phyloP scores from a whole-genome alignment of 192 early-diverging fungal species.

The Irineochytrium annulatum region DNA sequence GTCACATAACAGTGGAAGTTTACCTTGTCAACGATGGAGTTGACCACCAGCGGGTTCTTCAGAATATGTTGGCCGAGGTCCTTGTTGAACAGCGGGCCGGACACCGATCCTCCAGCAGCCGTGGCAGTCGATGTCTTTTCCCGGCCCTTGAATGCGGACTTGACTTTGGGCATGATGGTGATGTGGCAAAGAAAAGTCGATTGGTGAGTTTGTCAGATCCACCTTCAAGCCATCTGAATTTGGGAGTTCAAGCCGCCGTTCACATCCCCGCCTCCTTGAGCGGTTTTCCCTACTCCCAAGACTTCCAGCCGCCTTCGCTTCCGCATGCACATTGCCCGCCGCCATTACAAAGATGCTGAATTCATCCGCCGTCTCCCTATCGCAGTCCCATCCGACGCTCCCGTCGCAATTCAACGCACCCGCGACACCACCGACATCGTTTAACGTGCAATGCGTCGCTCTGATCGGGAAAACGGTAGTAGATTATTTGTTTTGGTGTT shows the following conservation, averaged over 20 bases:
- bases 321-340: neutral
- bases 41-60: slow-evolving; percentile 94
- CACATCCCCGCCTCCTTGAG: too few species aligned
- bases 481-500: too few species aligned
- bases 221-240: too few species aligned
- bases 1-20: neutral
- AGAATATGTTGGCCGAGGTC: slow-evolving; percentile 97
- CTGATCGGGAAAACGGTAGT: slow-evolving; percentile 40
- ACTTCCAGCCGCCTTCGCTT: neutral
- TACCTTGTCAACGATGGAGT: slow-evolving; percentile 97
- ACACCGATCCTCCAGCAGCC: slow-evolving; percentile 6
- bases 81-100: slow-evolving; percentile 92
- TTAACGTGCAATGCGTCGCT: slow-evolving; percentile 35
- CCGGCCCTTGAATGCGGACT: neutral
- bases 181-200: neutral
- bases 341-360: too few species aligned
- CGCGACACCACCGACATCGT: slow-evolving; percentile 16
- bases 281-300: too few species aligned
- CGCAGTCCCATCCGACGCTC: neutral
- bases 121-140: neutral
- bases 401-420: neutral
- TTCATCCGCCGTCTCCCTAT: neutral
- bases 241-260: too few species aligned
- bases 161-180: neutral
- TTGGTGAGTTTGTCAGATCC: too few species aligned